A percentile compares a stretch with the other conserved stretches of the same genome.
Conservation (phyloP, 108 stramenopile species). For the Cyclotella cryptica region DNA sequence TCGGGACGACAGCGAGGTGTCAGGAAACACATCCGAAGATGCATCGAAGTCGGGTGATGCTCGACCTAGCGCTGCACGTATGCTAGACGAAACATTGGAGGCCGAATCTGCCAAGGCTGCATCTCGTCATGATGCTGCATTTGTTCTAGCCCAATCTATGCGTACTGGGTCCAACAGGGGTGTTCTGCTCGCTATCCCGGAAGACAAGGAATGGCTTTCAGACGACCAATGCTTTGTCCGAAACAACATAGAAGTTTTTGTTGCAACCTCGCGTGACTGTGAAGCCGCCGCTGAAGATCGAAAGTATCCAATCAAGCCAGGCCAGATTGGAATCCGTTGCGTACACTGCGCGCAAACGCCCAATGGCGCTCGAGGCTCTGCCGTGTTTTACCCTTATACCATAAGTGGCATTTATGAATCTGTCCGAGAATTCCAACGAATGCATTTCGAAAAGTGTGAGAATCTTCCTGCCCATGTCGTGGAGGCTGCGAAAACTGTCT, state of each 20-base stretch:
- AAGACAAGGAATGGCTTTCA: constrained; percentile 89
- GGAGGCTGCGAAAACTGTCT: constrained; percentile 50
- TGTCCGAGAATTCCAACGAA: constrained; percentile 82
- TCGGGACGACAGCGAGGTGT: constrained; percentile 3
- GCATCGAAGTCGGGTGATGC: constrained; percentile 22
- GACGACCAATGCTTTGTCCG: constrained; percentile 84
- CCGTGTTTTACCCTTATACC: constrained; percentile 79
- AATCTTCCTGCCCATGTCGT: constrained; percentile 62
- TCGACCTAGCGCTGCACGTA: constrained; percentile 12
- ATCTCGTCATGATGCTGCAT: neutral
- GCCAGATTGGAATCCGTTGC: constrained; percentile 87
- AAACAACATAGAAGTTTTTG: constrained; percentile 83
- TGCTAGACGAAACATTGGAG: constrained; percentile 7
- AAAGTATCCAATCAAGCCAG: constrained; percentile 77
- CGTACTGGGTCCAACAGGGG: neutral
- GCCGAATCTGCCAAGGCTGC: constrained; percentile 18
- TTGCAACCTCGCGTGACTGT: constrained; percentile 70
- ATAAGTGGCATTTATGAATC: constrained; percentile 84
- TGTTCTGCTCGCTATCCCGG: constrained; percentile 77
- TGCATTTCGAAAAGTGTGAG: constrained; percentile 78
- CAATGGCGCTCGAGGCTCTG: constrained; percentile 51
- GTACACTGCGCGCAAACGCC: constrained; percentile 68
- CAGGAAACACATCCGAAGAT: neutral
- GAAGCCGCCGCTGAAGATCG: constrained; percentile 57
- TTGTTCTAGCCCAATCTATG: neutral